Evolutionary conservation across 148 eudicot genomes (phyloP).

Genomic region (Talinum fruticosum): DNA sequence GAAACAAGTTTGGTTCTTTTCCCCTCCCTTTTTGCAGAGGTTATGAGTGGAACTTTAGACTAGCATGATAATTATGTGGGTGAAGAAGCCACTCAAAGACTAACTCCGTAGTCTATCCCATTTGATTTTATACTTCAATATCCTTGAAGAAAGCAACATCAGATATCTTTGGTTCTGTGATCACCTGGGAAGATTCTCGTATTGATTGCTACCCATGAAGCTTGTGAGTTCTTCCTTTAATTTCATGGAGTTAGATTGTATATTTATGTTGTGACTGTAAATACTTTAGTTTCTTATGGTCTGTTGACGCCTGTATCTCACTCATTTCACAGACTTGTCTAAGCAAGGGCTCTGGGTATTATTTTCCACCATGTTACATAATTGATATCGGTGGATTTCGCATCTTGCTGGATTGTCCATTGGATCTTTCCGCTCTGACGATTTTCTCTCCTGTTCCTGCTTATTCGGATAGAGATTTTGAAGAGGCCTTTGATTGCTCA

Average conservation of each 20-base stretch:
- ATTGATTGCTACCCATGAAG: slow-evolving; percentile 23
- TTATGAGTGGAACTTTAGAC: too few species aligned
- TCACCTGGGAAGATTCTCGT: neutral
- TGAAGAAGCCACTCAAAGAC: too few species aligned
- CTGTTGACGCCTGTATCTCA: neutral
- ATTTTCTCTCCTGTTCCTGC: slow-evolving; percentile 60
- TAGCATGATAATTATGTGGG: too few species aligned
- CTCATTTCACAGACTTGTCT: slow-evolving; percentile 63
- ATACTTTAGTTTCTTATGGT: neutral
- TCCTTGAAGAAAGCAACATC: neutral
- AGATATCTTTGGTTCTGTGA: neutral
- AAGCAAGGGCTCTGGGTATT: slow-evolving; percentile 61
- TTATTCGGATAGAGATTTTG: slow-evolving; percentile 20
- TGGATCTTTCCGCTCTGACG: slow-evolving; percentile 71
- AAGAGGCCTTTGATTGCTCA: slow-evolving; percentile 26
- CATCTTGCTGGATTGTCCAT: slow-evolving; percentile 73
- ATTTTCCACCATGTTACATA: slow-evolving; percentile 75
- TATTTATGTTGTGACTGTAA: neutral
- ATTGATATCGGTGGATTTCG: slow-evolving; percentile 56
- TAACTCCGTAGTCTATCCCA: too few species aligned
- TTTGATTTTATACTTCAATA: neutral
- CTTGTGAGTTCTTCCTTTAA: slow-evolving; percentile 22
- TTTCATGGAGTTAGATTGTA: neutral
- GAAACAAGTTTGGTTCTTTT: neutral
- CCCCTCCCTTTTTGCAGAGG: neutral